Base-by-base conservation (phyloP, 2,329 filamentous ascomycete genomes). In the Aspergillus fumigatus region DNA sequence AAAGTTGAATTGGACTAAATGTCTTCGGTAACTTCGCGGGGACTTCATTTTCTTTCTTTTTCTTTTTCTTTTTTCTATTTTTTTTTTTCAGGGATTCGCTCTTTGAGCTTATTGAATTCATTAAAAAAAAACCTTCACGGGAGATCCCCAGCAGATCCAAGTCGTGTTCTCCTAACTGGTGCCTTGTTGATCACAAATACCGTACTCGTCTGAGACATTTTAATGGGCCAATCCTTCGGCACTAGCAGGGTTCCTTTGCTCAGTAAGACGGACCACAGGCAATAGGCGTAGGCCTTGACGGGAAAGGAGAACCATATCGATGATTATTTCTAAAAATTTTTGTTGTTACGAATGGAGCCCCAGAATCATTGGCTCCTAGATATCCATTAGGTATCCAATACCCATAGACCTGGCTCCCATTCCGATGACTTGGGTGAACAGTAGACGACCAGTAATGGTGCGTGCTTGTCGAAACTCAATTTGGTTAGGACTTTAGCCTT, bases 71-170 rank as follows among this genome's bases (percentile, higher is more conserved):
- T 23, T 23, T 23, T 3, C 21, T 3, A 1, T 3, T 9, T 35
- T 35, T 57, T 54, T 63, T 19, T 52, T 52, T 57, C 63, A 63
- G 65, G 67, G 63, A n/a, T 45, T 62, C 68, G 61, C 60, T 56
- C 56, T 52, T 57, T 55, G 59, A 62, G 65, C 59, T 65, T 65
- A 61, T 35, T 35, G 29, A 32, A 32, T 11, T 32, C 29, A 17
- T 4, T 4, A 6, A 35, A 14, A 14, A 35, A 47, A 67, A 70
- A 71, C 63, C 62, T 67, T 70, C 65, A 58, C 70, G 70, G 70
- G 70, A 71, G 70, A 71, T 72, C 70, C 69, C 60, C 67, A 65
- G 67, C 60, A 70, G 70, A 71, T 71, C 70, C 55, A 69, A 59
- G 26, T 38, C 23, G 52, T 38, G 43, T 32, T 48, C 40, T 51